A percentile compares a stretch with the other conserved stretches of the same genome.
Evolutionary conservation across 805 yeast genomes (phyloP).

Genomic region (Candida adriatica): DNA sequence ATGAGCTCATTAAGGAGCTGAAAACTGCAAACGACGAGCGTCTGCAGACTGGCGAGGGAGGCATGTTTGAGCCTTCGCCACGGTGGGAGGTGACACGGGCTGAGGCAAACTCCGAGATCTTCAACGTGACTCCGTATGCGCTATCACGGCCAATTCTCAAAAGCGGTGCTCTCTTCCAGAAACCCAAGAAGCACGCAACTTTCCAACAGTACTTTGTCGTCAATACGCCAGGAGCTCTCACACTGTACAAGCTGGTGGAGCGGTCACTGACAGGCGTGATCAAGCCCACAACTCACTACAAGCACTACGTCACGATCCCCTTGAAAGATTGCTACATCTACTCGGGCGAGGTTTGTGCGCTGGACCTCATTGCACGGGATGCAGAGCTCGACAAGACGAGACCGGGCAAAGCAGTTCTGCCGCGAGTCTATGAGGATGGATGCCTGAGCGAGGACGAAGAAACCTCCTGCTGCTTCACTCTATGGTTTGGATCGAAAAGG

Average conservation of each 20-base stretch:
- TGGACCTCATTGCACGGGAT: conserved; percentile 46
- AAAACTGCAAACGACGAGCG: conserved; percentile 36
- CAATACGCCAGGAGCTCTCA: conserved; percentile 62
- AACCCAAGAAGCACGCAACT: conserved; percentile 59
- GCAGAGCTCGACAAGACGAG: conserved; percentile 35
- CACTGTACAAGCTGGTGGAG: conserved; percentile 45
- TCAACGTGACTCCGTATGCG: conserved; percentile 51
- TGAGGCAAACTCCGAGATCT: conserved; percentile 43
- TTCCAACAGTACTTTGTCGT: conserved; percentile 58
- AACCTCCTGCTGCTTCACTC: conserved; percentile 63
- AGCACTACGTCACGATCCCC: conserved; percentile 52
- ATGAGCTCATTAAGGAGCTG: conserved; percentile 22
- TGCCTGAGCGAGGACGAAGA: conserved; percentile 81
- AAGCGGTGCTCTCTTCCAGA: conserved; percentile 65
- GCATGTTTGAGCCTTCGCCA: conserved; percentile 35
- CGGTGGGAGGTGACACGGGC: conserved; percentile 53
- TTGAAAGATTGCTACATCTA: conserved; percentile 66
- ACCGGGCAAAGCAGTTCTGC: conserved; percentile 54
- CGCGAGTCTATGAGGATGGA: conserved; percentile 75
- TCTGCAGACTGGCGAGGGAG: conserved; percentile 51
- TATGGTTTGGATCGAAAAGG: conserved; percentile 74
- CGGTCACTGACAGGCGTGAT: conserved; percentile 41
- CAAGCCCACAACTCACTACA: conserved; percentile 42
- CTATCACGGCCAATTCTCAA: conserved; percentile 52
- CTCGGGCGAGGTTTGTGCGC: conserved; percentile 55